Evolutionary conservation across 73 alveolate genomes (phyloP), one percentile per base, ranked within the genome.

Genomic region (Stentor coeruleus): DNA sequence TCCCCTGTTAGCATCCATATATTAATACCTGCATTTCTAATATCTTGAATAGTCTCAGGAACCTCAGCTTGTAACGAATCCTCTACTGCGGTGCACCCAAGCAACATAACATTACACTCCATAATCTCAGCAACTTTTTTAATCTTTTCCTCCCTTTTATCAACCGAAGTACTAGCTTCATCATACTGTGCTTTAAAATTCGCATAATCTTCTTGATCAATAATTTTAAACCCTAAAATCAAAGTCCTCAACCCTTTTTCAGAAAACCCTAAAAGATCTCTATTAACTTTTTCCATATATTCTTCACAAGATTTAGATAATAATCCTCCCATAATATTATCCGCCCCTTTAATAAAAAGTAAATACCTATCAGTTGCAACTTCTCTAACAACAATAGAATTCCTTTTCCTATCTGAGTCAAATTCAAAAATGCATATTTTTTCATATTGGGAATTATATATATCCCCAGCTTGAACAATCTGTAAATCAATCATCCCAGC

Each of bases 51-150:
- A 3, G 99, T 96, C 59, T 96, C 97, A 3, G 99, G 99, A n/a
- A 97, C 99, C 74, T 91, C 74, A 72, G 92, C 98, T 92, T 97
- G 93, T 58, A 97, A 87, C 83, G 93, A 91, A 83, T 97, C 99
- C 90, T 97, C 99, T 3, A 97, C 99, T 11, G 97, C 98, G 4
- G 99, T 97, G 6, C 98, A 95, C 35, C 99, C 99, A 14, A 97
- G 82, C 49, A 95, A 83, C 42, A 95, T 90, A 3, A 97, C 80
- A 36, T 95, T 95, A 36, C 87, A 87, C 88, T 97, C 99, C 55
- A 94, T 84, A 42, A 85, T 86, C 39, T 97, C 98, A 49, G 91
- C 92, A n/a, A 97, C 84, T 81, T 81, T 90, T 26, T 89, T 95
- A 28, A 96, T 89, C 60, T 81, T 79, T 81, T 86, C 89, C 39